Evolutionary conservation across 495 filamentous ascomycete genomes (phyloP).

Genomic region (Aspergillus hancockii): DNA sequence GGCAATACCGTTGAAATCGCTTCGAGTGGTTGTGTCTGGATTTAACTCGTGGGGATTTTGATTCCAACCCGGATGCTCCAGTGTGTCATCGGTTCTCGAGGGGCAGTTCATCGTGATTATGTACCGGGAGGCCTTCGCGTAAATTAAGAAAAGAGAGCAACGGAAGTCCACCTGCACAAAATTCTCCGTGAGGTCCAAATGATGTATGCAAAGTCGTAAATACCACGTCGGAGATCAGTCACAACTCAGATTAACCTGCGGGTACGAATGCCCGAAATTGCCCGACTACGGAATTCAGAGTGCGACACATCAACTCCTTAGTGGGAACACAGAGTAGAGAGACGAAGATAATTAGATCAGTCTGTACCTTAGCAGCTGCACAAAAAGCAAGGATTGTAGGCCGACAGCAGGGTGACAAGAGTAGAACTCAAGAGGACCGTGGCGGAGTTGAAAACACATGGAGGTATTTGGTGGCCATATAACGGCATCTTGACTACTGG

Average conservation of each 20-base stretch:
- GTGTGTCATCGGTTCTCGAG: constrained; percentile 60
- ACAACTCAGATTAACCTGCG: constrained; percentile 18
- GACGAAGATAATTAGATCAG: not conserved
- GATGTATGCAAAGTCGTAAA: not conserved
- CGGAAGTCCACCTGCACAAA: constrained; percentile 2
- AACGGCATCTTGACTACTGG: not conserved
- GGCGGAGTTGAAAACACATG: not conserved
- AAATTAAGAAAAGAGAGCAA: not conserved
- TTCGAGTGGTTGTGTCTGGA: constrained; percentile 59
- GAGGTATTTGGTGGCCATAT: not conserved
- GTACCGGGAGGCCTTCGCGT: not conserved
- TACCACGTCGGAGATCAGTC: constrained; percentile 12
- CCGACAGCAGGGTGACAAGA: not conserved
- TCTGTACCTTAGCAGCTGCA: not conserved
- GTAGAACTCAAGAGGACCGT: not conserved
- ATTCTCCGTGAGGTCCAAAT: constrained; percentile 5
- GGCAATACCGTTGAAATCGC: constrained; percentile 61
- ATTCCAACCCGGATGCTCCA: constrained; percentile 57
- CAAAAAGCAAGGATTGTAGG: too few species aligned
- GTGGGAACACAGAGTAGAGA: not conserved
- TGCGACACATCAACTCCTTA: constrained; percentile 4
- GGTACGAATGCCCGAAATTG: constrained; percentile 24
- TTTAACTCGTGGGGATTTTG: constrained; percentile 58
- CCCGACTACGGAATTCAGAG: constrained; percentile 20
- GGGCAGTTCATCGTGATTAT: constrained; percentile 60